phyloP scores from a whole-genome alignment of 2,329 filamentous ascomycete genomes.

The Cladosporium austrohemisphaericum region DNA sequence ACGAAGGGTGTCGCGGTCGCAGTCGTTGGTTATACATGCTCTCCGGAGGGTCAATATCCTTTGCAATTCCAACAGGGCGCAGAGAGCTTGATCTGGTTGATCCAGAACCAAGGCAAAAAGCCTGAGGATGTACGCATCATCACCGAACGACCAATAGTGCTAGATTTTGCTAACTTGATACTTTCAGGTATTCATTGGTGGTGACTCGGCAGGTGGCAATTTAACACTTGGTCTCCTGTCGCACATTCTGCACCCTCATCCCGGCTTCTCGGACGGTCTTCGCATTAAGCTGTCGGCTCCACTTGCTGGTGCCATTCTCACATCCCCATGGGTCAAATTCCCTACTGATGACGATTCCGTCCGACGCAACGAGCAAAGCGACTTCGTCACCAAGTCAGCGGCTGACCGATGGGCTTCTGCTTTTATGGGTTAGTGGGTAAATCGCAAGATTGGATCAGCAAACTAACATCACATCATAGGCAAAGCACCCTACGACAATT shows the following conservation, averaged over 20 bases:
- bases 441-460: too few species aligned
- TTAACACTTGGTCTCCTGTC: constrained; percentile 45
- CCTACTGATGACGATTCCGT: constrained; percentile 43
- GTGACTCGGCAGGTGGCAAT: constrained; percentile 55
- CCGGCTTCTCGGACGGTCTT: constrained; percentile 39
- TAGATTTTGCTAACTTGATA: constrained; percentile 1
- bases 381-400: constrained; percentile 45
- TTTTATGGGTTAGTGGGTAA: constrained; percentile 44
- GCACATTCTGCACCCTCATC: constrained; percentile 56
- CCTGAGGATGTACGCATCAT: constrained; percentile 31
- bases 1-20: constrained; percentile 45
- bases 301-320: constrained; percentile 50
- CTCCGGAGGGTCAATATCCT: constrained; percentile 47
- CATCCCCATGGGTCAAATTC: constrained; percentile 58
- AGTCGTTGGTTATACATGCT: constrained; percentile 57
- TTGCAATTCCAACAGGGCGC: constrained; percentile 47
- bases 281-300: constrained; percentile 39
- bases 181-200: constrained; percentile 43
- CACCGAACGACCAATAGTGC: background rate
- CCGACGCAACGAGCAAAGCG: constrained; percentile 47
- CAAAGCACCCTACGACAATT: constrained; percentile 41
- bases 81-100: constrained; percentile 40
- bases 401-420: constrained; percentile 46
- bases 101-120: constrained; percentile 35
- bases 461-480: constrained; percentile 11